Base-by-base conservation (phyloP, 768 basidiomycete species). In the Peribolospora baueri region DNA sequence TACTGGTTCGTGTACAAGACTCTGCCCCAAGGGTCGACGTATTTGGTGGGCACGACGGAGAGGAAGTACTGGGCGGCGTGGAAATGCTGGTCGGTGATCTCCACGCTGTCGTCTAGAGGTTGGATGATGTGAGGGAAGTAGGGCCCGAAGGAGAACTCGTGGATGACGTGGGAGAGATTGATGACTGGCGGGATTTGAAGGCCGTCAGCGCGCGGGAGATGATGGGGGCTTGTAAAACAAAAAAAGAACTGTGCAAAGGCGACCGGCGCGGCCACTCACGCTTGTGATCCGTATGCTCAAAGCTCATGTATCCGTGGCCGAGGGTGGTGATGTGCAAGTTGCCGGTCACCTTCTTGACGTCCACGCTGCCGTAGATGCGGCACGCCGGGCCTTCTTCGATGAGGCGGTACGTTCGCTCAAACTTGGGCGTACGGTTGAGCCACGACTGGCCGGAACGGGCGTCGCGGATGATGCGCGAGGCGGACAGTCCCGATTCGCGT, bases 101-200 rank as follows among this genome's bases (percentile, higher is more conserved):
- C 83, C 57, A 82, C 82, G 1, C 84, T 83, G 65, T 86, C 79
- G 64, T 97, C 91, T 46, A 98, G 74, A 0, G 91, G 91, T 65
- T 98, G 91, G 0, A 78, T 76, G 51, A 98, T 97, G 48, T 87
- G 82, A 3, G 91, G 91, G 72, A 93, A 95, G 71, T 82, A 80
- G 2, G 88, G 84, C 1, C 91, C 91, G 59, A 97, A 97, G 0
- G 88, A 93, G 65, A 95, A 93, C 67, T 98, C 91, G 53, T 80
- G 80, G 63, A 97, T 88, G 59, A 93, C 79, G 70, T 97, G 91
- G 3, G 85, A 87, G 42, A 98, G 75, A 64, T 98, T 98, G 85
- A 95, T 88, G 61, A 80, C 87, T 91, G 57, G 10, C 1, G 2
- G 8, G 1, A 37, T 48, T 9, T 7, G 7, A 14, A 51, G 50